Percentiles rank a stretch among this genome's conserved stretches.
These are phyloP conservation scores for Cordyceps tenuipes DNA, from an alignment of 2,329 filamentous ascomycete genomes.

Conservation along the genomic window DNA sequence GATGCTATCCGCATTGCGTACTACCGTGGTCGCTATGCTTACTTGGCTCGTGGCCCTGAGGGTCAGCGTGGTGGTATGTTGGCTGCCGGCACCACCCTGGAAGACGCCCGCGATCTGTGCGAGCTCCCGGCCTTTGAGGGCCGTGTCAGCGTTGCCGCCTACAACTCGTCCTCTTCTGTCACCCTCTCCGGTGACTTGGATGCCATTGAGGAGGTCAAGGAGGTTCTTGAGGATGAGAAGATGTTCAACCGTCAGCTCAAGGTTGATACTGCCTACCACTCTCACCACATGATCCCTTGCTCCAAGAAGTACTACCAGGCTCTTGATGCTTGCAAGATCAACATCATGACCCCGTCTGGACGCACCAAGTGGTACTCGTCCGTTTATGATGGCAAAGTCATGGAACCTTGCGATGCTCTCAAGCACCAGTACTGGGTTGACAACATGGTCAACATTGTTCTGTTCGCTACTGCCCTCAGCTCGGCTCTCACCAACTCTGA, in stretches of 20 bases:
- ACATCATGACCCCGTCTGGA: conserved; percentile 9
- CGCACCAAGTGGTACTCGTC: conserved; percentile 14
- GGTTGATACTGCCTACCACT: conserved; percentile 17
- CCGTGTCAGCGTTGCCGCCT: conserved; percentile 17
- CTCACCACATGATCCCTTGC: conserved; percentile 12
- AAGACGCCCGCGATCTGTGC: conserved; percentile 14
- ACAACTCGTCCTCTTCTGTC: conserved; percentile 18
- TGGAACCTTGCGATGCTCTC: conserved; percentile 10
- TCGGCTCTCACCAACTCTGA: conserved; percentile 13
- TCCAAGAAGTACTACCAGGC: conserved; percentile 10
- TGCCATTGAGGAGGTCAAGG: conserved; percentile 14
- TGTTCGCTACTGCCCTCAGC: conserved; percentile 24
- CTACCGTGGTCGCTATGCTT: conserved; percentile 14
- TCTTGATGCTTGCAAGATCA: conserved; percentile 10
- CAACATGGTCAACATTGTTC: conserved; percentile 28
- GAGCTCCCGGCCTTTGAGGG: conserved; percentile 16
- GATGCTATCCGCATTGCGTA: conserved; percentile 21
- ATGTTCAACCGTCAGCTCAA: conserved; percentile 15
- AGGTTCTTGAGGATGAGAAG: conserved; percentile 14
- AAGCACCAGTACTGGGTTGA: conserved; percentile 26
- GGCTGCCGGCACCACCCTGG: conserved; percentile 16
- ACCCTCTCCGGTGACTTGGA: conserved; percentile 17
- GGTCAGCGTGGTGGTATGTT: conserved; percentile 16
- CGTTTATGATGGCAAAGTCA: conserved; percentile 14
- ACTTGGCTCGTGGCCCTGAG: conserved; percentile 8